phyloP scores from a whole-genome alignment of 768 basidiomycete species.

The Chiua virens region DNA sequence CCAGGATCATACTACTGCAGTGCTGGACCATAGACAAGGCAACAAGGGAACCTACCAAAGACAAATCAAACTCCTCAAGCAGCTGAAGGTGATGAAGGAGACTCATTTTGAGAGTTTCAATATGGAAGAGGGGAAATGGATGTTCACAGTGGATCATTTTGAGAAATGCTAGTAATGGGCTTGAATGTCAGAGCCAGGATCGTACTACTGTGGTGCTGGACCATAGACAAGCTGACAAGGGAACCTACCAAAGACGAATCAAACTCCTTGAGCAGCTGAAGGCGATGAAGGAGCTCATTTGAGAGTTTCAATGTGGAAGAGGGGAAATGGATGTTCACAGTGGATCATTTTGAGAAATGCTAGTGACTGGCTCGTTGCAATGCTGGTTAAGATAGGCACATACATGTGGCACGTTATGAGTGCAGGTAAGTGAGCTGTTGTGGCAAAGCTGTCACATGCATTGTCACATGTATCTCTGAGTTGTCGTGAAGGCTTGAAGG shows the following conservation, averaged over 20 bases:
- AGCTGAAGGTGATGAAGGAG: conserved; percentile 79
- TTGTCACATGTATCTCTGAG: no score
- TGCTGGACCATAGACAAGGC: conserved; percentile 94
- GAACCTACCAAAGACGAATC: conserved; percentile 84
- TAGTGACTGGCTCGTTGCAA: conserved; percentile 77
- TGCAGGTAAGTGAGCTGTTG: no score
- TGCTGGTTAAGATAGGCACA: no score
- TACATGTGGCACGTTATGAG: no score
- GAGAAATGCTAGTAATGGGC: conserved; percentile 56
- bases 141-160: conserved; percentile 95
- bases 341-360: conserved; percentile 82
- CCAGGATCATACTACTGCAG: conserved; percentile 69
- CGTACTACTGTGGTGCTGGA: conserved; percentile 78
- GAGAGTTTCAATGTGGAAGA: conserved; percentile 74
- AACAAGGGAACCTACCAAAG: conserved; percentile 86
- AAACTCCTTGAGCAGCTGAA: conserved; percentile 80
- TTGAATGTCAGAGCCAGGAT: conserved; percentile 87
- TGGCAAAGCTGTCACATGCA: no score
- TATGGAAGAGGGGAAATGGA: conserved; percentile 82
- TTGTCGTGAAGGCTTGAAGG: no score
- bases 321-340: conserved; percentile 92
- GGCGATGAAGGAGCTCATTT: conserved; percentile 82
- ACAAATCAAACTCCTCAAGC: conserved; percentile 76
- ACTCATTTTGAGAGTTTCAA: conserved; percentile 86
- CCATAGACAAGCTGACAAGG: conserved; percentile 86